Conservation (phyloP, 2,329 filamentous ascomycete species). For the Neopestalotiopsis sp. region DNA sequence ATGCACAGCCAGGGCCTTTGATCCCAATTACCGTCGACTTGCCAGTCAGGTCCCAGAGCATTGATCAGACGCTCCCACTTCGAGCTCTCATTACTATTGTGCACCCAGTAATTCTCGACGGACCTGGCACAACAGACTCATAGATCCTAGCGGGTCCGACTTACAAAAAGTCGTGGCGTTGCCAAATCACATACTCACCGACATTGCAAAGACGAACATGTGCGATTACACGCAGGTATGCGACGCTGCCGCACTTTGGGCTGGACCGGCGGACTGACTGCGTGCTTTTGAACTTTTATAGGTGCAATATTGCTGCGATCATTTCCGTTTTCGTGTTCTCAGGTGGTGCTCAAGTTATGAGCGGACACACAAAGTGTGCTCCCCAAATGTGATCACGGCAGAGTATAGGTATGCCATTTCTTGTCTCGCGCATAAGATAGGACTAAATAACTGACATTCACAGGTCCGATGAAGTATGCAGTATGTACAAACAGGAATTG, state of each 20-base stretch:
- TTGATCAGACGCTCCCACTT: neutral
- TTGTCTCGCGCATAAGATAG: neutral
- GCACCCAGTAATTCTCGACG: neutral
- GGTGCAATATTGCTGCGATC: conserved; percentile 40
- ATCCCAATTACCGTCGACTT: neutral
- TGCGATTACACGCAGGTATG: conserved; percentile 41
- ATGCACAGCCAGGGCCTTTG: neutral
- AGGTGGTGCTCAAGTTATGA: conserved; percentile 40
- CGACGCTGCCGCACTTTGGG: neutral
- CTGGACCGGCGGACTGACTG: neutral
- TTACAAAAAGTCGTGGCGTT: conserved; percentile 10
- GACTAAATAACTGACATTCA: conserved; percentile 18
- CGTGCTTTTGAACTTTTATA: conserved; percentile 16
- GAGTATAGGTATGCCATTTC: conserved; percentile 35
- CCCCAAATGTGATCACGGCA: conserved; percentile 37
- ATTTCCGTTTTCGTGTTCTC: conserved; percentile 38
- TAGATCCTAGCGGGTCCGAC: conserved; percentile 11
- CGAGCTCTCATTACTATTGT: neutral
- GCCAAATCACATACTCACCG: neutral
- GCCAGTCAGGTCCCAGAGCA: neutral
- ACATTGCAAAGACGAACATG: conserved; percentile 26
- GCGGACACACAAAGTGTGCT: conserved; percentile 37
- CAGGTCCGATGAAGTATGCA: conserved; percentile 38
- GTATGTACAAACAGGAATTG: conserved; percentile 28
- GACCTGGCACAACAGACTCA: conserved; percentile 14